Percentiles rank a stretch among this genome's conserved stretches.
These are phyloP conservation scores for Cinnamomum micranthum DNA, from an alignment of 164 flowering plant species.

Conservation along the genomic window DNA sequence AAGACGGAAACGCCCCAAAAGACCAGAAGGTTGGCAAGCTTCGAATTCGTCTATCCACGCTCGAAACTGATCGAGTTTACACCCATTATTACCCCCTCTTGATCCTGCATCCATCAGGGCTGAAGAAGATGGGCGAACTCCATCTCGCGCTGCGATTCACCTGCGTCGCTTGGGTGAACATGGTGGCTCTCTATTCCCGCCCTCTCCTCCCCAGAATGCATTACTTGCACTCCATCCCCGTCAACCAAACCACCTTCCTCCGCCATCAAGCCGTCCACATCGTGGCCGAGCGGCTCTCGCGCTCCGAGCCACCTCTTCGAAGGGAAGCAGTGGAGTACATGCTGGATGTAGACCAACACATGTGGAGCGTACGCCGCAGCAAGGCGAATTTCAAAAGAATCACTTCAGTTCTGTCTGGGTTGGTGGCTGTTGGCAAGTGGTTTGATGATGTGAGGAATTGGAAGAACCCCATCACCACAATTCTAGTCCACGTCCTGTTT, in stretches of 20 bases:
- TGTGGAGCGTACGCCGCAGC: slow-evolving; percentile 75
- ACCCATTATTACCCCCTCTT: slow-evolving; percentile 64
- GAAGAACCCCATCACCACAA: slow-evolving; percentile 73
- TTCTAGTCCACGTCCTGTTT: slow-evolving; percentile 62
- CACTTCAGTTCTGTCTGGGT: slow-evolving; percentile 48
- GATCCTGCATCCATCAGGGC: slow-evolving; percentile 46
- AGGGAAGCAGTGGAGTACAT: slow-evolving; percentile 71
- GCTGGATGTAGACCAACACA: slow-evolving; percentile 67
- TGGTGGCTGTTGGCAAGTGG: slow-evolving; percentile 43
- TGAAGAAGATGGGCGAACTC: slow-evolving; percentile 73
- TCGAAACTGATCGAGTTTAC: slow-evolving; percentile 62
- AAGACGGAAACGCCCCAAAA: slow-evolving; percentile 1
- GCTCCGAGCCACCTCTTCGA: slow-evolving; percentile 81
- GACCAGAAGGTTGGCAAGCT: slow-evolving; percentile 81
- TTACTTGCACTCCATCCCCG: slow-evolving; percentile 60
- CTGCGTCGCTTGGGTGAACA: slow-evolving; percentile 71
- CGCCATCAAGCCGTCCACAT: slow-evolving; percentile 71
- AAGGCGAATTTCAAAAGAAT: slow-evolving; percentile 73
- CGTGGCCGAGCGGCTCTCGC: slow-evolving; percentile 54
- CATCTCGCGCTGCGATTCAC: slow-evolving; percentile 73
- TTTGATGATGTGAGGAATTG: slow-evolving; percentile 52
- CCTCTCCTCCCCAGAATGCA: slow-evolving; percentile 93
- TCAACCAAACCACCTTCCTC: slow-evolving; percentile 48
- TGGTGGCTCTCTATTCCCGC: slow-evolving; percentile 59
- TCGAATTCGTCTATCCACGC: slow-evolving; percentile 68